Percentiles rank a stretch among this genome's conserved stretches.
Conservation (phyloP, 2,329 filamentous ascomycete species). For the Pseudophaeomoniella oleicola region DNA sequence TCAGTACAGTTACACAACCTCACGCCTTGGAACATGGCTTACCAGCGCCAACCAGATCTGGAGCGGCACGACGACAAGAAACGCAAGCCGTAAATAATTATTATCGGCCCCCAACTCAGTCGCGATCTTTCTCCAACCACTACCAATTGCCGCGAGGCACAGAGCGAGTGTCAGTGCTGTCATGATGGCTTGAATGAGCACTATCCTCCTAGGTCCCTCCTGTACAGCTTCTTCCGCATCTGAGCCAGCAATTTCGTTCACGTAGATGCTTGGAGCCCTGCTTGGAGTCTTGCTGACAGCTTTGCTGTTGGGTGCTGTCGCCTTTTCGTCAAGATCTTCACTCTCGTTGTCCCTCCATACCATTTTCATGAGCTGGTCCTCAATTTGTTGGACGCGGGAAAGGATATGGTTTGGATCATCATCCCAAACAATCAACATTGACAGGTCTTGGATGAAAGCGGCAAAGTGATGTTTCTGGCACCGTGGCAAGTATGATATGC, state of each 20-base stretch:
- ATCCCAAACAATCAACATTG: constrained; percentile 48
- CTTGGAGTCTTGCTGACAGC: constrained; percentile 11
- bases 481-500: constrained; percentile 39
- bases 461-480: constrained; percentile 53
- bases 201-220: constrained; percentile 31
- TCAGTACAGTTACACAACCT: neutral
- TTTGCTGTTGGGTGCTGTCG: constrained; percentile 16
- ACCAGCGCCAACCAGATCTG: constrained; percentile 45
- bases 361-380: constrained; percentile 40
- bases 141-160: constrained; percentile 37
- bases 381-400: constrained; percentile 35
- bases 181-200: constrained; percentile 41
- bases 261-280: constrained; percentile 5
- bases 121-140: constrained; percentile 41
- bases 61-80: constrained; percentile 36
- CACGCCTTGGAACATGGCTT: constrained; percentile 9
- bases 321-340: constrained; percentile 26
- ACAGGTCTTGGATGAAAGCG: constrained; percentile 46
- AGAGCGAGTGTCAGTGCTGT: constrained; percentile 39
- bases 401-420: constrained; percentile 44
- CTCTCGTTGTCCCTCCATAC: constrained; percentile 36
- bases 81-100: constrained; percentile 37
- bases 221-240: constrained; percentile 18
- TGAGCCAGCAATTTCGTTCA: constrained; percentile 14
- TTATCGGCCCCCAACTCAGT: constrained; percentile 40